A percentile compares a stretch with the other conserved stretches of the same genome.
Evolutionary conservation across 805 yeast species (phyloP).

Genomic region (Monosporozyma unispora): DNA sequence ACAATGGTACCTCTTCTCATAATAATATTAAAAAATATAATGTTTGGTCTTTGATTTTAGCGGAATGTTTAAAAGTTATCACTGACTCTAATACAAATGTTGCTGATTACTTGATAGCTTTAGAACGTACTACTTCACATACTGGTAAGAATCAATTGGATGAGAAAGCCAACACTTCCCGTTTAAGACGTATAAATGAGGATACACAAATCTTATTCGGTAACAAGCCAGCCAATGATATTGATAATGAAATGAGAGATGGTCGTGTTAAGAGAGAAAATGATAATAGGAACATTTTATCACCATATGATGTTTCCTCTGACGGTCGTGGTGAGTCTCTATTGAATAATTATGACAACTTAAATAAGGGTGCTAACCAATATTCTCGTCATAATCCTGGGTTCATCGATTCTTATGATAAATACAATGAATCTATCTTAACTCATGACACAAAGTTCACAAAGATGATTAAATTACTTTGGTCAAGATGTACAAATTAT

Average conservation of each 20-base stretch:
- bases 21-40: constrained; percentile 9
- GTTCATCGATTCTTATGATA: constrained; percentile 8
- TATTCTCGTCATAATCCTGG: constrained; percentile 3
- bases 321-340: not conserved
- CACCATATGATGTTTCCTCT: constrained; percentile 15
- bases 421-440: constrained; percentile 18
- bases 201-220: constrained; percentile 27
- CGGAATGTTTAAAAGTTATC: constrained; percentile 50
- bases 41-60: constrained; percentile 51
- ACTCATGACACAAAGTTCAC: constrained; percentile 22
- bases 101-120: constrained; percentile 15
- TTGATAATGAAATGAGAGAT: not conserved
- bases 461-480: constrained; percentile 9
- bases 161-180: constrained; percentile 3
- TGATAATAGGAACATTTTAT: not conserved
- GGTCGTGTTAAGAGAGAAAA: not conserved
- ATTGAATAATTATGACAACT: constrained; percentile 19
- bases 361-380: constrained; percentile 4
- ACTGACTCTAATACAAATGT: constrained; percentile 38
- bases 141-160: not conserved
- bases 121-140: constrained; percentile 7
- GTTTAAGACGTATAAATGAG: constrained; percentile 4
- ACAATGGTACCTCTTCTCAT: constrained; percentile 19
- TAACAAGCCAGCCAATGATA: constrained; percentile 21
- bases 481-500: not conserved